Percentiles rank a stretch among this genome's conserved stretches.
phyloP scores from a whole-genome alignment of 2,329 filamentous ascomycete genomes.

The Polychaeton citri region DNA sequence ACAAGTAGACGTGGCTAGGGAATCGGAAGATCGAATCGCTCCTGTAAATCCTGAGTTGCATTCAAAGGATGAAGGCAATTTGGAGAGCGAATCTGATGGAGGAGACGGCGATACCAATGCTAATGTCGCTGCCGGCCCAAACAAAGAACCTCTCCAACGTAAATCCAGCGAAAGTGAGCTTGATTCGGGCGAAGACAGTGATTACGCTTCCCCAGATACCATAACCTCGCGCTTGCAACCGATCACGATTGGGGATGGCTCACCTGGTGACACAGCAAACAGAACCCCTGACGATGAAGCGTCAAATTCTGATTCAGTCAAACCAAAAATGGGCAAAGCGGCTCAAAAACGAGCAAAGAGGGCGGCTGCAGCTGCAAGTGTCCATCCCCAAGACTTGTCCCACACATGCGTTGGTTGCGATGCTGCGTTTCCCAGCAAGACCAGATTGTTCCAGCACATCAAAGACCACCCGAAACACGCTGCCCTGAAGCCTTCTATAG shows the following conservation, averaged over 20 bases:
- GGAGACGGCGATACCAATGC: slow-evolving; percentile 9
- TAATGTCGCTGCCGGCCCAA: slow-evolving; percentile 1
- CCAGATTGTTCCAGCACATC: slow-evolving; percentile 61
- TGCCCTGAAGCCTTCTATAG: slow-evolving; percentile 25
- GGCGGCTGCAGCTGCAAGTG: slow-evolving; percentile 29
- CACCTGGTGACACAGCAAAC: background rate
- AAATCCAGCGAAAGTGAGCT: slow-evolving; percentile 5
- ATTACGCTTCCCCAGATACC: slow-evolving; percentile 30
- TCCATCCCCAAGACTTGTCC: slow-evolving; percentile 23
- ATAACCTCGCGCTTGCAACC: slow-evolving; percentile 26
- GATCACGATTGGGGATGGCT: slow-evolving; percentile 5
- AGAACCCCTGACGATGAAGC: slow-evolving; percentile 11
- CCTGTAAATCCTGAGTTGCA: background rate
- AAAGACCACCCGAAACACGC: slow-evolving; percentile 49
- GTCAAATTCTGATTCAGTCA: slow-evolving; percentile 2
- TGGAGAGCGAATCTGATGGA: too few species aligned
- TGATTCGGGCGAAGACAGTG: slow-evolving; percentile 19
- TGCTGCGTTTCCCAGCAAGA: slow-evolving; percentile 62
- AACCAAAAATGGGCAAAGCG: slow-evolving; percentile 33
- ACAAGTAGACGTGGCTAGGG: slow-evolving; percentile 2
- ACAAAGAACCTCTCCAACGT: too few species aligned
- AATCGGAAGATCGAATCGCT: background rate
- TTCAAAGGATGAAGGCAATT: too few species aligned
- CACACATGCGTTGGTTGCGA: slow-evolving; percentile 68
- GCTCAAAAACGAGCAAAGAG: slow-evolving; percentile 36